Conservation (phyloP, 169 alveolate species). For the Plasmodium vivax region DNA sequence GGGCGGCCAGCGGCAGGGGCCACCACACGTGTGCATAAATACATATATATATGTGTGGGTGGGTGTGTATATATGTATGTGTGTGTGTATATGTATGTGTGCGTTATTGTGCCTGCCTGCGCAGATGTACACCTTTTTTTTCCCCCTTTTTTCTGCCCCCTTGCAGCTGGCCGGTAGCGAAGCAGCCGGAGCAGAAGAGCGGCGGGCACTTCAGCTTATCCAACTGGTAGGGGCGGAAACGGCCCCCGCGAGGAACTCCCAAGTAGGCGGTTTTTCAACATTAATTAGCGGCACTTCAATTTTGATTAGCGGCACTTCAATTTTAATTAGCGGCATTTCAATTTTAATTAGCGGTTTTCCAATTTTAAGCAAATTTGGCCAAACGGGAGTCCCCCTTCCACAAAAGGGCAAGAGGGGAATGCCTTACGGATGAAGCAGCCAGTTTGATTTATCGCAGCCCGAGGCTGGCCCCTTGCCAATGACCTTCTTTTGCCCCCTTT, state of each 20-base stretch:
- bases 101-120: not conserved
- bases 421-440: not conserved
- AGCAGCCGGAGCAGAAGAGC: not conserved
- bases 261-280: not conserved
- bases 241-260: not conserved
- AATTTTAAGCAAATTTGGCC: not conserved
- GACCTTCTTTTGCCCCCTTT: not conserved
- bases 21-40: too few relatives aligned
- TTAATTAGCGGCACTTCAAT: too few relatives aligned
- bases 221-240: not conserved
- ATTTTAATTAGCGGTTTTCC: too few relatives aligned
- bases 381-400: not conserved
- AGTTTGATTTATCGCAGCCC: not conserved
- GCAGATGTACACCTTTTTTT: too few relatives aligned
- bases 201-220: not conserved
- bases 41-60: too few relatives aligned
- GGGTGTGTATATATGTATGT: too few relatives aligned
- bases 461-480: not conserved
- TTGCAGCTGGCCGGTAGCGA: slow-evolving; percentile 1
- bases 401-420: too few relatives aligned
- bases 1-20: too few relatives aligned
- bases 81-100: not conserved
- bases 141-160: not conserved
- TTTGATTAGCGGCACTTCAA: too few relatives aligned
- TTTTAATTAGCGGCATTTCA: too few relatives aligned